Evolutionary conservation across 1,284 basidiomycete genomes (phyloP).

Genomic region (Cryptococcus sp.): DNA sequence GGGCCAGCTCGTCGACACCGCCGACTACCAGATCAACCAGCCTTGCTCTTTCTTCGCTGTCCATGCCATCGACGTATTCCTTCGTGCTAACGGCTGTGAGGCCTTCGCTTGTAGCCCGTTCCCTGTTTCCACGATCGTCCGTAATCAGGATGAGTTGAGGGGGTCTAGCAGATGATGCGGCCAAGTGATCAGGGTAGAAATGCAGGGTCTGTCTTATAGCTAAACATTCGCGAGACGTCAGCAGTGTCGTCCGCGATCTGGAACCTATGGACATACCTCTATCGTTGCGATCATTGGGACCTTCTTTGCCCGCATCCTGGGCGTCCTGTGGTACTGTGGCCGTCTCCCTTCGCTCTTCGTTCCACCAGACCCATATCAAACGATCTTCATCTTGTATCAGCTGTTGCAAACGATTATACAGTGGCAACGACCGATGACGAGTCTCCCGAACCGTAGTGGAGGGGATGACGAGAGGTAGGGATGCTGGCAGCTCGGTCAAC

Average conservation of each 20-base stretch:
- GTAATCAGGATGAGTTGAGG: constrained; percentile 78
- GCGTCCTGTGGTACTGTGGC: constrained; percentile 32
- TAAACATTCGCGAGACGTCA: constrained; percentile 38
- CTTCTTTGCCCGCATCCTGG: constrained; percentile 29
- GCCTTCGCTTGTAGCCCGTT: constrained; percentile 70
- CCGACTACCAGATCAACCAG: constrained; percentile 79
- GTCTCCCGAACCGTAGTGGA: constrained; percentile 98
- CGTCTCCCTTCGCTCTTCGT: constrained; percentile 75
- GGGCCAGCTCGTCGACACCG: constrained; percentile 59
- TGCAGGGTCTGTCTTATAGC: constrained; percentile 80
- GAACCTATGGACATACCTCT: constrained; percentile 61
- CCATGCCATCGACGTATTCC: constrained; percentile 75
- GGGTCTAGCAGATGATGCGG: constrained; percentile 58
- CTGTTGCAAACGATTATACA: constrained; percentile 87
- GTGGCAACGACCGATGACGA: constrained; percentile 86
- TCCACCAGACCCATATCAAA: constrained; percentile 79
- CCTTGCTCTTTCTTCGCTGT: constrained; percentile 58
- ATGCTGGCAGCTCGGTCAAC: constrained; percentile 72
- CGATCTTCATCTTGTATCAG: constrained; percentile 80
- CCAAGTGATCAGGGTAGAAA: constrained; percentile 81
- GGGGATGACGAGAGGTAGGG: constrained; percentile 78
- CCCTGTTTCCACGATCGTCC: constrained; percentile 84
- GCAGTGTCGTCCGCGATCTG: neutral
- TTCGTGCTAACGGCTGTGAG: constrained; percentile 68
- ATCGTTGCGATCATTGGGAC: constrained; percentile 88